Percentiles rank a stretch among this genome's conserved stretches.
phyloP scores from a whole-genome alignment of 306 rosid species.

The Castanospermum australe region DNA sequence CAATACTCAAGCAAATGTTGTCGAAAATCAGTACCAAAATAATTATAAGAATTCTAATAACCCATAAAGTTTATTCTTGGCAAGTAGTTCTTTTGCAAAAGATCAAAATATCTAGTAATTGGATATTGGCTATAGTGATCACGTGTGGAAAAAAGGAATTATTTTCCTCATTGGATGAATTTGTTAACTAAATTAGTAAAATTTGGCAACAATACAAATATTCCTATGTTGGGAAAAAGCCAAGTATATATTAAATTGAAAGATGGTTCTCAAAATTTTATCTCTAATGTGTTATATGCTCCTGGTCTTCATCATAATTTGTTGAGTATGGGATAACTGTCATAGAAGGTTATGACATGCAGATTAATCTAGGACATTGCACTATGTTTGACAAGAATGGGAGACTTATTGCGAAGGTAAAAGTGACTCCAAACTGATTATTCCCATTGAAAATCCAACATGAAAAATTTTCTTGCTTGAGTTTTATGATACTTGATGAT shows the following conservation, averaged over 20 bases:
- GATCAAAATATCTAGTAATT: no score
- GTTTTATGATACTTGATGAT: background rate
- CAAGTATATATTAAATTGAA: background rate
- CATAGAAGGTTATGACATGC: background rate
- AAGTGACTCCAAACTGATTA: background rate
- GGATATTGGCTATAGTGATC: no score
- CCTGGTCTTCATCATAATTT: background rate
- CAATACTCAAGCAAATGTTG: no score
- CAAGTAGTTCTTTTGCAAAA: no score
- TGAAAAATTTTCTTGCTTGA: background rate
- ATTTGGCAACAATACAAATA: background rate
- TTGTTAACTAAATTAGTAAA: background rate
- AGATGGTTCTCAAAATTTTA: background rate
- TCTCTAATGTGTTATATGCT: background rate
- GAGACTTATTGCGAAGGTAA: background rate
- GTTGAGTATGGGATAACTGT: background rate
- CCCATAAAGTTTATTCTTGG: no score
- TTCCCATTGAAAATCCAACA: background rate
- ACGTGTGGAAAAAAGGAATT: background rate
- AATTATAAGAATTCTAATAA: no score
- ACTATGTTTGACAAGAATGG: background rate
- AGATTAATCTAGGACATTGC: background rate
- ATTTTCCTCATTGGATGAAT: background rate
- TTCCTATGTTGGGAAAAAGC: background rate
- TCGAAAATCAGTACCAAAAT: no score